A percentile compares a stretch with the other conserved stretches of the same genome.
These are phyloP conservation scores for Cardiospermum halicacabum DNA, from an alignment of 345 rosid genomes.

Conservation along the genomic window DNA sequence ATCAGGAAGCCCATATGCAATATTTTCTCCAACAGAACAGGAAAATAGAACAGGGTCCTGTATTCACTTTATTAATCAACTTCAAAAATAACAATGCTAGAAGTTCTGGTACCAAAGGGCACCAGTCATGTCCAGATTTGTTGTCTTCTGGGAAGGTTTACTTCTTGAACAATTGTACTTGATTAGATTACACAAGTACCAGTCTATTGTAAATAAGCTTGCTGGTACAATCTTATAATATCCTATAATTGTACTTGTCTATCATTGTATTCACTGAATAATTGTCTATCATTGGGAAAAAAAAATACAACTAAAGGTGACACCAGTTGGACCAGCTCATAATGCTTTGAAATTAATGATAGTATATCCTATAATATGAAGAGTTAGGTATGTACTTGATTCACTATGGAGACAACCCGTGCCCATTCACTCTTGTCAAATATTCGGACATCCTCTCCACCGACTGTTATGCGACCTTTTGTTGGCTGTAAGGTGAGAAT, in stretches of 20 bases:
- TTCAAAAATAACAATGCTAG: conserved; percentile 6
- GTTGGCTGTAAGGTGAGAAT: conserved; percentile 58
- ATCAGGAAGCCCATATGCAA: conserved; percentile 97
- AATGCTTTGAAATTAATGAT: background rate
- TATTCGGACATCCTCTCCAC: conserved; percentile 84
- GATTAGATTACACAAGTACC: background rate
- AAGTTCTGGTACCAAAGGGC: conserved; percentile 1
- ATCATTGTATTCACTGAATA: too few relatives aligned
- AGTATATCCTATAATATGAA: background rate
- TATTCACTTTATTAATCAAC: conserved; percentile 13
- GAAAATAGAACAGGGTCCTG: conserved; percentile 97
- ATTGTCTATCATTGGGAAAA: background rate
- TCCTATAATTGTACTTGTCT: too few relatives aligned
- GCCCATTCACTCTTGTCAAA: conserved; percentile 98
- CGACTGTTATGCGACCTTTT: conserved; percentile 76
- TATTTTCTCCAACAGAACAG: conserved; percentile 86
- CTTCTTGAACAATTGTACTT: background rate
- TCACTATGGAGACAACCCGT: conserved; percentile 78
- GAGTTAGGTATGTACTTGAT: conserved; percentile 52
- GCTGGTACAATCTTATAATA: too few relatives aligned
- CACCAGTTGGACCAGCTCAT: background rate
- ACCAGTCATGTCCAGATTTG: background rate
- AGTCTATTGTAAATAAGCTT: background rate
- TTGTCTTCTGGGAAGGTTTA: too few relatives aligned
- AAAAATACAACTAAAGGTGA: too few relatives aligned